A percentile compares a stretch with the other conserved stretches of the same genome.
Evolutionary conservation across 352 stramenopile species (phyloP).

Genomic region (Phytophthora chlamydospora): DNA sequence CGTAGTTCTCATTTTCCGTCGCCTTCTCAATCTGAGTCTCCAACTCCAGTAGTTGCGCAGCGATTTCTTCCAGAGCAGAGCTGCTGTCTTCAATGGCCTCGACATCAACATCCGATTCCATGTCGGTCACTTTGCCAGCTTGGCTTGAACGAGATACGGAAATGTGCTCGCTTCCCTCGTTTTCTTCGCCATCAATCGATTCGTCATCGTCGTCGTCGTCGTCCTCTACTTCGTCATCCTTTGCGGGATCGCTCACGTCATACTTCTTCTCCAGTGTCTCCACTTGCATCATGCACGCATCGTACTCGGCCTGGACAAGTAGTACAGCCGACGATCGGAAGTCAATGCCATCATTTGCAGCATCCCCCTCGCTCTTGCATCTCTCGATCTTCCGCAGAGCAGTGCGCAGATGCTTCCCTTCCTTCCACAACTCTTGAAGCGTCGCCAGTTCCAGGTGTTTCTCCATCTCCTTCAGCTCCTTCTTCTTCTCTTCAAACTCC

Average conservation of each 20-base stretch:
- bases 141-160: conserved; percentile 27
- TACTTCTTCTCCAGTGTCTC: conserved; percentile 79
- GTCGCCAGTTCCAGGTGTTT: conserved; percentile 74
- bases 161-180: conserved; percentile 26
- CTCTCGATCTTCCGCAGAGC: conserved; percentile 73
- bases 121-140: conserved; percentile 24
- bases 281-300: conserved; percentile 66
- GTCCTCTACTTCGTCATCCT: conserved; percentile 62
- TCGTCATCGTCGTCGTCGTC: conserved; percentile 58
- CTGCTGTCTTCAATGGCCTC: conserved; percentile 37
- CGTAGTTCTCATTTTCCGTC: conserved; percentile 85
- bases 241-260: conserved; percentile 55
- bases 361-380: conserved; percentile 67
- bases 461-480: conserved; percentile 75
- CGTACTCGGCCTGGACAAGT: conserved; percentile 80
- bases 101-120: conserved; percentile 35
- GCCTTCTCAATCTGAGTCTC: conserved; percentile 75
- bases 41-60: conserved; percentile 60
- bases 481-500: conserved; percentile 80
- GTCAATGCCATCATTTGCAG: conserved; percentile 60
- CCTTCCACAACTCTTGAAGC: conserved; percentile 80
- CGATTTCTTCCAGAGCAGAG: conserved; percentile 59
- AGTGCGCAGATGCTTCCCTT: conserved; percentile 62
- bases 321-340: conserved; percentile 72
- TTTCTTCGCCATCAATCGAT: conserved; percentile 53